Percentiles rank a stretch among this genome's conserved stretches.
These are phyloP conservation scores for Hypoxylon subgilvum DNA, from an alignment of 495 filamentous ascomycete genomes.

Conservation along the genomic window DNA sequence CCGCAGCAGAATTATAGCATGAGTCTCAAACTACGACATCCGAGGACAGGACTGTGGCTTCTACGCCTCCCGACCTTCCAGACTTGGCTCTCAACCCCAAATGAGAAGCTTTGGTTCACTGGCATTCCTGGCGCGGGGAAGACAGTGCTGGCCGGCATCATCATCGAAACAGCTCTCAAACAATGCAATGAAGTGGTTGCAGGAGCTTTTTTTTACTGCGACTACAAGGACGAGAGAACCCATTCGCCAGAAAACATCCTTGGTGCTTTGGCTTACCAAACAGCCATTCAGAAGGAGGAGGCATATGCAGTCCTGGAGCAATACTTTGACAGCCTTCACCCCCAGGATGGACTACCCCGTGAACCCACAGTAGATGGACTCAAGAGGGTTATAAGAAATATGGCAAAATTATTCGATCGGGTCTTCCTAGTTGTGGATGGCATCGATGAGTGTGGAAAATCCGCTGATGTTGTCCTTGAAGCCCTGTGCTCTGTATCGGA, in stretches of 20 bases:
- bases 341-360: not conserved
- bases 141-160: constrained; percentile 44
- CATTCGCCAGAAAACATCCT: constrained; percentile 41
- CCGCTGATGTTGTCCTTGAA: constrained; percentile 18
- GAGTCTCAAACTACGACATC: constrained; percentile 42
- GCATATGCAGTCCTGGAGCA: constrained; percentile 36
- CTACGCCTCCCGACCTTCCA: constrained; percentile 34
- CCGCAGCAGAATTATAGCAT: constrained; percentile 36
- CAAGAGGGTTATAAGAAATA: constrained; percentile 22
- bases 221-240: constrained; percentile 44
- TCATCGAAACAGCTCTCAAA: constrained; percentile 26
- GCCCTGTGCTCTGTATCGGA: constrained; percentile 18
- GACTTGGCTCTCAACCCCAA: constrained; percentile 33
- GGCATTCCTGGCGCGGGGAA: constrained; percentile 54
- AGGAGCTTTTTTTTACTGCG: constrained; percentile 51
- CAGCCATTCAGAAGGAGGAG: constrained; percentile 44
- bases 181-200: constrained; percentile 17
- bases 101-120: constrained; percentile 45
- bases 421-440: constrained; percentile 43
- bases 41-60: constrained; percentile 48
- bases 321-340: constrained; percentile 34
- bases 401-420: constrained; percentile 29
- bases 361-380: constrained; percentile 5
- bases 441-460: constrained; percentile 39
- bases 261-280: constrained; percentile 41